Base-by-base conservation (phyloP, 257 asterid species). In the Solanum infundibuliforme region DNA sequence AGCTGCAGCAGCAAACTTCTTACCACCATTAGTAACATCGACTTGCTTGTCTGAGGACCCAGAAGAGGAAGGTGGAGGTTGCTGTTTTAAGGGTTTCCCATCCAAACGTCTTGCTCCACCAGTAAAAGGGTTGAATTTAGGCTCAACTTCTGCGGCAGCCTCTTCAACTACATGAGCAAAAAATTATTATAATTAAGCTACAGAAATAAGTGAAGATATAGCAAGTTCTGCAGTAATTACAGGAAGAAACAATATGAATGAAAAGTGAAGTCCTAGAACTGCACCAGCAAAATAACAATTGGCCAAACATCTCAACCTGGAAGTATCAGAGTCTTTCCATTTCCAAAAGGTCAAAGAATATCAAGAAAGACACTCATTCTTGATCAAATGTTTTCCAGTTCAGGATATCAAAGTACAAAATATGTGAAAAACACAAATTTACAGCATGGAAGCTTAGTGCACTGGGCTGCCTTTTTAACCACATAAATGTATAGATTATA, bases 51-150 rank as follows among this genome's bases (percentile, higher is more conserved):
- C 94, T 74, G 88, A 93, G 69, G 95, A 88, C 25, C 88, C 90
- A 35, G 98, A 85, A 23, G 96, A 89, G 38, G 95, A 75, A 25
- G 98, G 93, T 20, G 93, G 91, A 85, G 98, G 89, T 82, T 90
- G 92, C 34, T 90, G 88, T 48, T 90, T 92, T 88, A 92, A 71
- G 31, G 97, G 92, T 89, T 93, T 97, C 79, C 99, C 99, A 87
- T 97, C 99, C 94, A 97, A 92, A 20, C 99, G 95, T 88, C 98
- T 91, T 25, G 94, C 99, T 4, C 88, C 68, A 34, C 99, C 99
- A 36, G 95, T 93, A 90, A 97, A 97, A 18, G 99, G 98, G 73
- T 92, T 96, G 81, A 97, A 94, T 88, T 96, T 96, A 10, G 95
- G 95, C 90, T 93, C 98, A 3, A 89, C 76, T 74, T 93, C 99